phyloP scores from a whole-genome alignment of 169 alveolate genomes.

The Cryptosporidium felis region DNA sequence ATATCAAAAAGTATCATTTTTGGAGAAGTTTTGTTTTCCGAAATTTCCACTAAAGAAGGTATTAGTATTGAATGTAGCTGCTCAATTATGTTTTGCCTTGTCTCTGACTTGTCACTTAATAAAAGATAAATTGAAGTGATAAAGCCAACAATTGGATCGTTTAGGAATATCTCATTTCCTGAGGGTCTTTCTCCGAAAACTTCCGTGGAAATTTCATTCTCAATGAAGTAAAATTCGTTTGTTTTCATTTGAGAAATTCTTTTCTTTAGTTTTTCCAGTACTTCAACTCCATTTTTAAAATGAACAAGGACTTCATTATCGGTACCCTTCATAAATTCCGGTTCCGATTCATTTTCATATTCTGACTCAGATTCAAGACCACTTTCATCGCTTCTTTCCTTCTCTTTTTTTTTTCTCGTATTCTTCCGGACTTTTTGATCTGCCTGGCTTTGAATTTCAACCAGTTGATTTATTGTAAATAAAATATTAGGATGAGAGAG shows the following conservation, averaged over 20 bases:
- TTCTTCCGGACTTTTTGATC: background rate
- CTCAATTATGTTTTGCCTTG: slow-evolving; percentile 43
- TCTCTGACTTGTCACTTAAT: slow-evolving; percentile 43
- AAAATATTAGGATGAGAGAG: slow-evolving; percentile 22
- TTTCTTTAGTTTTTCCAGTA: background rate
- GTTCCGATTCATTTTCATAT: background rate
- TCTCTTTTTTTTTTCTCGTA: background rate
- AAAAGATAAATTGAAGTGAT: slow-evolving; percentile 26
- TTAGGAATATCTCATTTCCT: slow-evolving; percentile 17
- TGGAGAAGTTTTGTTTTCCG: slow-evolving; percentile 26
- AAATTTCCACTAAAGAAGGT: slow-evolving; percentile 1
- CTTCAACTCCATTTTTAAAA: slow-evolving; percentile 12
- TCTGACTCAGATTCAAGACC: background rate
- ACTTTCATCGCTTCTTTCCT: background rate
- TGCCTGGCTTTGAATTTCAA: background rate
- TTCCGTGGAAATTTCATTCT: background rate
- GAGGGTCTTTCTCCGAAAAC: background rate
- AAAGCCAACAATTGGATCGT: slow-evolving; percentile 58
- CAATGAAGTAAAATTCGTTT: slow-evolving; percentile 17
- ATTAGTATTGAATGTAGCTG: slow-evolving; percentile 12
- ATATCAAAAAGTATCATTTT: slow-evolving; percentile 55
- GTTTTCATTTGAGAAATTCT: background rate
- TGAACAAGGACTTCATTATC: background rate
- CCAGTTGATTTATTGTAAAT: background rate
- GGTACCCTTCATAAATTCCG: background rate